Evolutionary conservation across 2,329 filamentous ascomycete genomes (phyloP), one percentile per base, ranked within the genome.

Genomic region (Alternaria alternata): DNA sequence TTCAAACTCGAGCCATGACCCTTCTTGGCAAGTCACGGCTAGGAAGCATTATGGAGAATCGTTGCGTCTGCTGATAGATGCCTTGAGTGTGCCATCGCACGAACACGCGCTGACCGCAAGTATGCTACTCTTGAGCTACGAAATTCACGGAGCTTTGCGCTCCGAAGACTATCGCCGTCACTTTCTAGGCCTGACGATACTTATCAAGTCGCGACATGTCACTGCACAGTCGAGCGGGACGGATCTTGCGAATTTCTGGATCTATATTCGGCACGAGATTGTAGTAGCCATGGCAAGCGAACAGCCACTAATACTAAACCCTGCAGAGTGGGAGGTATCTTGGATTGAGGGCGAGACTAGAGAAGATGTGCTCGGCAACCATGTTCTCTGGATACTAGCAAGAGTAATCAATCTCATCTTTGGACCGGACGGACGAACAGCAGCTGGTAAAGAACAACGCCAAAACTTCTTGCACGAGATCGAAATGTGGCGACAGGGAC

Each of bases 181-280:
- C 38, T 73, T 77, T 32, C 65, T 75, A 9, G 75, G 74, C 7
- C 63, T 75, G 5, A 67, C 67, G 8, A 69, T 71, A 57, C 61
- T 78, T 46, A 70, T 77, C 51, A 77, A 74, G 51, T 62, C 66
- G 6, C 67, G 71, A 12, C 60, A 62, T 14, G 72, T 76, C 20
- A 72, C 62, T 22, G 75, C 74, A 12, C 67, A 70, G 20, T 73
- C 71, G 9, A 63, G 49, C 1, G 74, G 74, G 1, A 71, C 70
- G 9, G 71, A 75, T 47, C 62, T 66, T 14, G 76, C 75, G 7
- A 77, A 75, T 18, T 78, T 78, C 57, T 78, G 75, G 75, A 72
- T 78, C 26, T 76, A 77, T 47, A 61, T 72, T 8, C 56, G 74
- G 11, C 75, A 77, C 51, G 74, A 77, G 52, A 74, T 78, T 43